Conservation (phyloP, 805 yeast genomes). For the Candida peoriensis region DNA sequence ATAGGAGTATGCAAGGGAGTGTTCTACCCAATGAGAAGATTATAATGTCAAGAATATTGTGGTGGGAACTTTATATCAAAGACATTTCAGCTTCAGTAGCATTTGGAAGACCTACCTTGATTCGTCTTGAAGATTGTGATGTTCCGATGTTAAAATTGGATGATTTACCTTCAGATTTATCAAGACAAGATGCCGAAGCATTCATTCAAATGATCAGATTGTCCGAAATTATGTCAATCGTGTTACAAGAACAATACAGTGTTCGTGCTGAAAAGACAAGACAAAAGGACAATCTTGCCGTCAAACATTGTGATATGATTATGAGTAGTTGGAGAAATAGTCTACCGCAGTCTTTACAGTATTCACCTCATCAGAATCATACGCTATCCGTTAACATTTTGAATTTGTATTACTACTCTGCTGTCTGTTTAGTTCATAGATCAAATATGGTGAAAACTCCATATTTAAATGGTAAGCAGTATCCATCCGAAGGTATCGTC, state of each 20-base stretch:
- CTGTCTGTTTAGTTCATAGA: slow-evolving; percentile 67
- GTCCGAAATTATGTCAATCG: slow-evolving; percentile 66
- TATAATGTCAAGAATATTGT: slow-evolving; percentile 57
- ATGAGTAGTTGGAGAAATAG: slow-evolving; percentile 74
- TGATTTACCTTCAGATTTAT: slow-evolving; percentile 55
- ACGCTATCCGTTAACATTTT: slow-evolving; percentile 51
- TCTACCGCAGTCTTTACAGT: slow-evolving; percentile 58
- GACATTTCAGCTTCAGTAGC: slow-evolving; percentile 69
- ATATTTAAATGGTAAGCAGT: slow-evolving; percentile 24
- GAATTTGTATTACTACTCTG: slow-evolving; percentile 66
- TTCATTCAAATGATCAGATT: slow-evolving; percentile 61
- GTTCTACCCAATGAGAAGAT: slow-evolving; percentile 35
- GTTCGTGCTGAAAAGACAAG: slow-evolving; percentile 57
- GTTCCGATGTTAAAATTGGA: slow-evolving; percentile 65
- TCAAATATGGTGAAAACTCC: slow-evolving; percentile 50
- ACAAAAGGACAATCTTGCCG: slow-evolving; percentile 38
- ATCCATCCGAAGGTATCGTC: slow-evolving; percentile 51
- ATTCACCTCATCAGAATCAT: slow-evolving; percentile 47
- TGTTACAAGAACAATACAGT: slow-evolving; percentile 63
- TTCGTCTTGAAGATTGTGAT: slow-evolving; percentile 69
- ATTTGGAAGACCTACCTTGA: slow-evolving; percentile 65
- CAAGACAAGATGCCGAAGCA: slow-evolving; percentile 46
- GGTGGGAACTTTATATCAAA: slow-evolving; percentile 75
- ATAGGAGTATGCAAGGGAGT: slow-evolving; percentile 43
- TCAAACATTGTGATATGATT: slow-evolving; percentile 62